phyloP scores from a whole-genome alignment of 2,329 filamentous ascomycete genomes.

The Phialophora verrucosa region DNA sequence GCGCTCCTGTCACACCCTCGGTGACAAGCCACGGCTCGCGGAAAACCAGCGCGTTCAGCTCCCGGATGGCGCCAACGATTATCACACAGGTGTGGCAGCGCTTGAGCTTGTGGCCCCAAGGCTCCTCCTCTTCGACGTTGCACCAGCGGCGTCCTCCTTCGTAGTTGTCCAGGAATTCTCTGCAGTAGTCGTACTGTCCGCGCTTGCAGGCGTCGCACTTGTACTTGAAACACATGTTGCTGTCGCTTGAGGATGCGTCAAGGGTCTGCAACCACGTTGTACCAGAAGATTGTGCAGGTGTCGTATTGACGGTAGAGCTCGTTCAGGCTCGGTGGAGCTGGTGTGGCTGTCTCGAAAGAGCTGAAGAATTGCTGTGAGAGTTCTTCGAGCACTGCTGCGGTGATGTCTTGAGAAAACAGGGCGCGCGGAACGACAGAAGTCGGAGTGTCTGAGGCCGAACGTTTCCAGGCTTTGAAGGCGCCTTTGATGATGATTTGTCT shows the following conservation, averaged over 20 bases:
- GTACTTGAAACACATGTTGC: constrained; percentile 30
- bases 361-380: constrained; percentile 3
- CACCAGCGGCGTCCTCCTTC: constrained; percentile 12
- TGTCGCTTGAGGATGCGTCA: not conserved
- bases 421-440: not conserved
- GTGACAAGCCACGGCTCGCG: constrained; percentile 34
- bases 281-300: not conserved
- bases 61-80: constrained; percentile 27
- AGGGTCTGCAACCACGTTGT: not conserved
- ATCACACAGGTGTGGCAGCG: constrained; percentile 28
- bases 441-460: not conserved
- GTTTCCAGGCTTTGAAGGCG: constrained; percentile 8
- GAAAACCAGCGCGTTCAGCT: constrained; percentile 26
- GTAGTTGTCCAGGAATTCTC: constrained; percentile 12
- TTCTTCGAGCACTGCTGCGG: not conserved
- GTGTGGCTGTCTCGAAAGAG: not conserved
- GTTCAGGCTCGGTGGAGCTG: not conserved
- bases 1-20: constrained; percentile 31
- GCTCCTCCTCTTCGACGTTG: constrained; percentile 20
- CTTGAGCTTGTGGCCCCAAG: constrained; percentile 16
- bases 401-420: constrained; percentile 13
- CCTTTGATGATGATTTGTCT: constrained; percentile 15
- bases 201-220: constrained; percentile 24
- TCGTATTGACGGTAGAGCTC: not conserved
- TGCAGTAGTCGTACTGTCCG: constrained; percentile 21